A percentile compares a stretch with the other conserved stretches of the same genome.
Conservation (phyloP, 371 early-diverging fungal species). For the Mortierella sp. region DNA sequence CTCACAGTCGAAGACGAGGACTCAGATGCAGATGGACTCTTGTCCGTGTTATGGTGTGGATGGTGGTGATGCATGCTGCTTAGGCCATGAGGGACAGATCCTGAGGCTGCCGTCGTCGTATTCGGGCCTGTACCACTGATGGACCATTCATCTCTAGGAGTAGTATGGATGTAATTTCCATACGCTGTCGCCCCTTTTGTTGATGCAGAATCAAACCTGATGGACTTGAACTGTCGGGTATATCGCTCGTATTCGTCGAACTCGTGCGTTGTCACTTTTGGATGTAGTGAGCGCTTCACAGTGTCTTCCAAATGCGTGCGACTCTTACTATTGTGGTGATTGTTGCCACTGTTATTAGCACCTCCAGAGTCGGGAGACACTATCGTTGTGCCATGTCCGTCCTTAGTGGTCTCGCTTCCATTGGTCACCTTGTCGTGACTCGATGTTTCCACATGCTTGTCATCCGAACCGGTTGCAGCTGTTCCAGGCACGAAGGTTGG, state of each 20-base stretch:
- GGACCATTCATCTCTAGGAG: constrained; percentile 16
- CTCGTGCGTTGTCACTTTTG: constrained; percentile 37
- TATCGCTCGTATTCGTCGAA: constrained; percentile 49
- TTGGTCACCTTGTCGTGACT: too few relatives aligned
- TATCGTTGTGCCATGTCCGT: neutral
- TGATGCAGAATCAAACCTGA: constrained; percentile 40
- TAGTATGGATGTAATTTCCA: constrained; percentile 14
- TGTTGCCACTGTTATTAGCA: too few relatives aligned
- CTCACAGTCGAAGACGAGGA: neutral
- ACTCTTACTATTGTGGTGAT: too few relatives aligned
- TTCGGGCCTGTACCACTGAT: neutral
- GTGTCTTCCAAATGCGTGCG: constrained; percentile 34
- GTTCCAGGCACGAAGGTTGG: constrained; percentile 21
- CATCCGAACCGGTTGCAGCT: too few relatives aligned
- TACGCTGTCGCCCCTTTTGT: constrained; percentile 19
- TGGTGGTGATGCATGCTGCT: constrained; percentile 15
- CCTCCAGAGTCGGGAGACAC: too few relatives aligned
- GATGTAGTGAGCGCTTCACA: constrained; percentile 26
- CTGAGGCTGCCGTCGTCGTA: constrained; percentile 9
- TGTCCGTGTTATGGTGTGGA: neutral
- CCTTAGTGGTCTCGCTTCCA: constrained; percentile 6
- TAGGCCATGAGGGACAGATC: constrained; percentile 4
- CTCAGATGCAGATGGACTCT: neutral
- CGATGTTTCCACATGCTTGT: neutral
- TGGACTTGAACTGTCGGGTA: constrained; percentile 43